Evolutionary conservation across 1,284 basidiomycete genomes (phyloP), one percentile per base, ranked within the genome.

Genomic region (Moniliella sp.): DNA sequence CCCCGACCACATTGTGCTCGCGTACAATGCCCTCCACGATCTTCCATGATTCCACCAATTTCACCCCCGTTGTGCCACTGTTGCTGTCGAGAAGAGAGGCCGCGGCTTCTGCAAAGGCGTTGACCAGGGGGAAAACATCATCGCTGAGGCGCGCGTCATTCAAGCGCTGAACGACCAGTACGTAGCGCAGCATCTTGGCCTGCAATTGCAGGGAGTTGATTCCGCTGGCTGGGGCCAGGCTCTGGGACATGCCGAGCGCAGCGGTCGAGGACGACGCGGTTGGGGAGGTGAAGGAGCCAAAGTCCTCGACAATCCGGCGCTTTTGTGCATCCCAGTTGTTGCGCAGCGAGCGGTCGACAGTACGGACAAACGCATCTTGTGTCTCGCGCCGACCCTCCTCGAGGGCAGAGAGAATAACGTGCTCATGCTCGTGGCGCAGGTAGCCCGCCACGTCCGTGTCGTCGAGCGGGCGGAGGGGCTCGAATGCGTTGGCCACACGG

Each of bases 281-380:
- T n/a, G n/a, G n/a, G n/a, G n/a, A n/a, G n/a, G n/a, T n/a, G 33
- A 60, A 51, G 28, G 56, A 50, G 9, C 78, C 81, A 4, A 91
- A 68, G 59, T 91, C 80, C 56, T 91, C 84, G 45, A 88, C 81
- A 10, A 91, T 74, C 30, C 75, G 70, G 48, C 75, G 75, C 66
- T 88, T 86, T 53, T 80, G 78, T 13, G 71, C 70, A 52, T 88
- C 79, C 84, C 84, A 93, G 47, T 84, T 78, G 30, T 71, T 68
- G 40, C 73, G 68, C 46, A 75, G 73, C 21, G 76, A 68, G 27
- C 76, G 72, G 49, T 82, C 76, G 26, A 86, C 64, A 25, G 74
- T 71, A 23, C 7, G 21, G n/a, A 23, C 12, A 23, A 28, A 7
- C 4, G 10, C 7, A 9, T 4, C 21, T 25, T 11, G 12, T 21